Evolutionary conservation across 2,329 filamentous ascomycete genomes (phyloP), one percentile per base, ranked within the genome.

Genomic region (Colletotrichum horii): DNA sequence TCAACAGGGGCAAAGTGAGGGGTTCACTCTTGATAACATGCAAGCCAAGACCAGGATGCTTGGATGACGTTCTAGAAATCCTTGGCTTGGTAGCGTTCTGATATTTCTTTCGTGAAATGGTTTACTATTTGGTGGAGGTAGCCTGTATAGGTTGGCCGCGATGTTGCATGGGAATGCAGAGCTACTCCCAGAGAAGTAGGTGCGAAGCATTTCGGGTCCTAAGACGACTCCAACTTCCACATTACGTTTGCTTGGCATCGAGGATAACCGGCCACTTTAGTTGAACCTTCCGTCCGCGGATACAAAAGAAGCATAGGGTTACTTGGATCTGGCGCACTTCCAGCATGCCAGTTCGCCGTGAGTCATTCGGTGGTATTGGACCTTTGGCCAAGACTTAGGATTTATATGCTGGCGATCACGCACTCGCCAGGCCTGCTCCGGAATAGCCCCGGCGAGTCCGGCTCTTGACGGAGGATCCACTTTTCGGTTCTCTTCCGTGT

Each of bases 151-250:
- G 58, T 65, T 55, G 19, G 55, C 71, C 30, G 55, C 55, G 38
- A 67, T 22, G 72, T 75, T 32, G 62, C 66, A 75, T 64, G 62
- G 52, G 14, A 19, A 67, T 67, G 38, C 55, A 58, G 32, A 66
- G 69, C 72, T 72, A 72, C 72, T 48, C 69, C 72, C 26, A 72
- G 69, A 75, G 67, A 34, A 72, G 72, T 32, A 75, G 72, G 72
- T 75, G 72, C 61, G 62, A 75, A 74, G 43, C 6, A 70, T 16
- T 19, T 32, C 30, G 56, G 19, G 22, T 28, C 48, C 8, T 26
- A 16, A 32, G 12, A 26, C 38, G 38, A 58, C 28, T 56, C n/a
- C 43, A 32, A 56, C 38, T 22, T 22, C 71, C 58, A 56, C 26
- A 43, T 26, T 26, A 11, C 38, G 22, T 24, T 38, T 62, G 36